Base-by-base conservation (phyloP, 148 eudicot genomes). In the Dianthus caryophyllus region DNA sequence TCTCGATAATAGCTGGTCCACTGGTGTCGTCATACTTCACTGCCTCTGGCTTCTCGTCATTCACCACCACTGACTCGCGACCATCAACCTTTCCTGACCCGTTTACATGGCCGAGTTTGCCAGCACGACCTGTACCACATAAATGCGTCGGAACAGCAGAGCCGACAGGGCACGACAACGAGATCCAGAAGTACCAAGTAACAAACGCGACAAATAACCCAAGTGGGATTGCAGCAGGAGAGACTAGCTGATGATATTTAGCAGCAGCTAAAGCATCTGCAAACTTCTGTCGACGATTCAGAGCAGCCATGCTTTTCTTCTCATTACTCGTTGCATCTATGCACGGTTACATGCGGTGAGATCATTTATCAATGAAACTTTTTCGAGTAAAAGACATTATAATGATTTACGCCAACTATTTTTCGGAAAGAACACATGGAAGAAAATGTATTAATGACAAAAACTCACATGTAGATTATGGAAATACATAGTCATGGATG, bases 121-220 rank as follows among this genome's bases (percentile, higher is more conserved):
- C 48, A 9, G 75, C 64, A 56, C 48, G 65, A 78, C 22, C 53
- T 26, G 77, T 71, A 16, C 73, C 75, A 66, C 80, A 81, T 71
- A 87, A 78, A 75, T 83, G 84, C 47, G 65, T 81, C 64, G 77
- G 70, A 57, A 89, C 80, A 47, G 82, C 68, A 57, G 73, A 39
- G 25, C 88, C 85, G 72, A 79, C 71, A 31, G 93, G 90, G 48
- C 85, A 84, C 0, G 93, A 82, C 43, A 87, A 72, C 58, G 88
- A 69, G 61, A 87, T 48, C 66, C 84, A 67, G 14, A 90, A 90
- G 61, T 88, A 85, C 57, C 87, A 68, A 51, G 85, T 66, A 55
- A 90, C 36, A 66, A 90, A 90, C 26, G 79, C 11, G 1, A 91
- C 87, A 48, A 90, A 77, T 16, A 84, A 78, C 44, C 80, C 86